Evolutionary conservation across 2,329 filamentous ascomycete genomes (phyloP).

Genomic region (Curvularia hawaiiensis): DNA sequence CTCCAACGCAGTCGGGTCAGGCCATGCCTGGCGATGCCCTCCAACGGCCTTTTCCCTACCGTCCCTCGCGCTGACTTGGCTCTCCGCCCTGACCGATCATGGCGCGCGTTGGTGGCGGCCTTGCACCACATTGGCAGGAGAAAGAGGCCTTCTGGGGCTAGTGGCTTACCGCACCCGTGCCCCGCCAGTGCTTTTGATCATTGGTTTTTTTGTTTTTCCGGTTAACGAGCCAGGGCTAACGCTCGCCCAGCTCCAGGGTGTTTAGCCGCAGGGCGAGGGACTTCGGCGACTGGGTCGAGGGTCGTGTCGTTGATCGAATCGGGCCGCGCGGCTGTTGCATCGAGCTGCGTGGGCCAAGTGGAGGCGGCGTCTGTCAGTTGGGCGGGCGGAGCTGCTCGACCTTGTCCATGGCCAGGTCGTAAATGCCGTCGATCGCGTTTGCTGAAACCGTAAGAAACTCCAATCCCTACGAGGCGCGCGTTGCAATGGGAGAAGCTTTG

Average conservation of each 20-base stretch:
- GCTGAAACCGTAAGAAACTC: neutral
- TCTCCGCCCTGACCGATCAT: neutral
- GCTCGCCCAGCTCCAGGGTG: neutral
- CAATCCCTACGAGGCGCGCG: neutral
- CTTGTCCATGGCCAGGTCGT: neutral
- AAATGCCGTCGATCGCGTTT: neutral
- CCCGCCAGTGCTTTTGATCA: neutral
- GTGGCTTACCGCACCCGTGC: neutral
- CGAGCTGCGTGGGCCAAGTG: constrained; percentile 3
- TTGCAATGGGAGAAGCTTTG: constrained; percentile 7
- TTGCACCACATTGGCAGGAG: neutral
- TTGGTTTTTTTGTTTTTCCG: no score
- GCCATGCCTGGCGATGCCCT: neutral
- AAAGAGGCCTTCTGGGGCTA: neutral
- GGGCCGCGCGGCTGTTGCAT: constrained; percentile 1
- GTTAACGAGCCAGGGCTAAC: neutral
- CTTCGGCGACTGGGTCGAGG: neutral
- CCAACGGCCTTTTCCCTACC: neutral
- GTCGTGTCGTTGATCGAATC: neutral
- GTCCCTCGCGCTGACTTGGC: neutral
- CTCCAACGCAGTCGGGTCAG: neutral
- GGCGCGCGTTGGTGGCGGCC: neutral
- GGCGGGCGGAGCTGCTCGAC: neutral
- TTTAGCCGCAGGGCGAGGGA: neutral
- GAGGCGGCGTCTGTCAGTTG: neutral